Conservation (phyloP, 768 basidiomycete species). For the Lactarius vividus region DNA sequence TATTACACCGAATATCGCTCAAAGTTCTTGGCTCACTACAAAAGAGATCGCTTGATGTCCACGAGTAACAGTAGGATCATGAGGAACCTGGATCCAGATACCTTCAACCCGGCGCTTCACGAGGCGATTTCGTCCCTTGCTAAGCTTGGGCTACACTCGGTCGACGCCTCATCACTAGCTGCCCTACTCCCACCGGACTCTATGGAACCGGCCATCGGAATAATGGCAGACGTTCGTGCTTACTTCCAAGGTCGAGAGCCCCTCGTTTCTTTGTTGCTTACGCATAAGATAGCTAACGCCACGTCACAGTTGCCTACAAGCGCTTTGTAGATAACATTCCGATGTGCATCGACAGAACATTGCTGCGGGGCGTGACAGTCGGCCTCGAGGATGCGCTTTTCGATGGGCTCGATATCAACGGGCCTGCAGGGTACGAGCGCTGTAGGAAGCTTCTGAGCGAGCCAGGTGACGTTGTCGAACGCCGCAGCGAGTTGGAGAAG, state of each 20-base stretch:
- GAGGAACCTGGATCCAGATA: neutral
- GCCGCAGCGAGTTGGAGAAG: conserved; percentile 46
- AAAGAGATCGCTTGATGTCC: conserved; percentile 30
- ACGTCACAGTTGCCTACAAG: conserved; percentile 49
- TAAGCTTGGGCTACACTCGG: conserved; percentile 39
- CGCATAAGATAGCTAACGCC: neutral
- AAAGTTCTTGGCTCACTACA: conserved; percentile 53
- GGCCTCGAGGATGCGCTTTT: conserved; percentile 45
- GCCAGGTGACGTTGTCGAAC: conserved; percentile 39
- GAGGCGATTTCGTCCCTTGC: conserved; percentile 39
- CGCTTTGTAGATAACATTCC: conserved; percentile 58
- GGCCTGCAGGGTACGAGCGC: conserved; percentile 41
- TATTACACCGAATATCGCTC: conserved; percentile 36
- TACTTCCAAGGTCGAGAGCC: conserved; percentile 66
- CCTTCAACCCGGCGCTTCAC: neutral
- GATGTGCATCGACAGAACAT: conserved; percentile 52
- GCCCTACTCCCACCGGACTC: conserved; percentile 50
- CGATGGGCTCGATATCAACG: conserved; percentile 47
- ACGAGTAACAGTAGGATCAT: neutral
- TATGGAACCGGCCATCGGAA: conserved; percentile 52
- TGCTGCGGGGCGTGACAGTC: conserved; percentile 45
- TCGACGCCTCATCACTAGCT: conserved; percentile 42
- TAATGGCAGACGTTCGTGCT: conserved; percentile 71
- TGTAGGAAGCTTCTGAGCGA: conserved; percentile 53
- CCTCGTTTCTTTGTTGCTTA: neutral